Conservation (phyloP, 352 stramenopile genomes). For the Globisporangium paroecandrum region DNA sequence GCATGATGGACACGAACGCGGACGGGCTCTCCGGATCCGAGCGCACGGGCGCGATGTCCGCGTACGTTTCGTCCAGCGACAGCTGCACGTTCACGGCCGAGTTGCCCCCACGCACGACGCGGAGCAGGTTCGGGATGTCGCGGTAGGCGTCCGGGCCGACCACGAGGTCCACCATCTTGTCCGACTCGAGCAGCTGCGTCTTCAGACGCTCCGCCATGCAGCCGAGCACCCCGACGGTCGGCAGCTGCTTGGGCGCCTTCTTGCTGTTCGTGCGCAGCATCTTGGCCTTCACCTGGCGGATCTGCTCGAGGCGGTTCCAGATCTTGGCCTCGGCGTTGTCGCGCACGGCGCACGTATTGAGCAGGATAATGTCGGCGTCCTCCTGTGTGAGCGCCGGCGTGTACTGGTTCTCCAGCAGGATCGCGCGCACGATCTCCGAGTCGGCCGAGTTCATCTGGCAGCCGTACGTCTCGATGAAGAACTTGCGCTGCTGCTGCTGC, state of each 20-base stretch:
- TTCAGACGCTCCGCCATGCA: constrained; percentile 99
- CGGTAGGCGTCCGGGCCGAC: constrained; percentile 98
- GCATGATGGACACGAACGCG: constrained; percentile 98
- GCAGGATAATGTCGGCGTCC: constrained; percentile 92
- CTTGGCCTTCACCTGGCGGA: constrained; percentile 78
- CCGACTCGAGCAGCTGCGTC: constrained; percentile 91
- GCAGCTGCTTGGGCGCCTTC: constrained; percentile 39
- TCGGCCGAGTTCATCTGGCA: constrained; percentile 99
- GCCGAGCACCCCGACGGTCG: constrained; percentile 94
- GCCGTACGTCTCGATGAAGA: constrained; percentile 95
- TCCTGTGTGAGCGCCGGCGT: constrained; percentile 55
- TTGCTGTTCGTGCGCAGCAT: constrained; percentile 55
- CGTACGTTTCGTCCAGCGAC: constrained; percentile 98
- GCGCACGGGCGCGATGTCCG: constrained; percentile 95
- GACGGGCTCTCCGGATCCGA: constrained; percentile 78
- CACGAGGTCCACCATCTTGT: constrained; percentile 97
- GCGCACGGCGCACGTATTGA: constrained; percentile 99
- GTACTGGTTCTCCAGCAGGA: constrained; percentile 85
- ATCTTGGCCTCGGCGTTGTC: constrained; percentile 98
- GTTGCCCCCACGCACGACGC: constrained; percentile 72
- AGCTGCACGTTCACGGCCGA: constrained; percentile 94
- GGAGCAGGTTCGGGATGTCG: constrained; percentile 94
- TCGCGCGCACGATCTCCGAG: constrained; percentile 96
- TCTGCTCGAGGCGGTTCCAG: constrained; percentile 79
- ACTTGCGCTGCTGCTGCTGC: constrained; percentile 30